Base-by-base conservation (phyloP, 1,139 yeast genomes). In the Saccharomyces pastorianus region DNA sequence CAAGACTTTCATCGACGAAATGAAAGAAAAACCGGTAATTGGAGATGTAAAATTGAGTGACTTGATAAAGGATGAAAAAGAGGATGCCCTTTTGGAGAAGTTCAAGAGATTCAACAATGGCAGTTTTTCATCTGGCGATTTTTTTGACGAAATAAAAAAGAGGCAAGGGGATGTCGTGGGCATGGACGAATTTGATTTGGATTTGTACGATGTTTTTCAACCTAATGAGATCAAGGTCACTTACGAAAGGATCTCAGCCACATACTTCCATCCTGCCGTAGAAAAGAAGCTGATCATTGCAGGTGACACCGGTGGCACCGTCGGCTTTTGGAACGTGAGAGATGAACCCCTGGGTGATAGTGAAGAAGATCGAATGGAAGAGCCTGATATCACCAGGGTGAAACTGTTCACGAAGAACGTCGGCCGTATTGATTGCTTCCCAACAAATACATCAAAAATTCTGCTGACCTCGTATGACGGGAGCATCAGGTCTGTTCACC, bases 311-410 rank as follows among this genome's bases (percentile, higher is more conserved):
- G 73, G 75, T 14, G 98, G 98, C 5, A 80, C 83, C 59, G 71
- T 90, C 51, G 97, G 97, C 0, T 76, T 91, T n/a, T 93, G 97
- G 97, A 84, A 91, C 46, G 84, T 87, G 1, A 82, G 81, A 58
- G 63, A 64, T 23, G 62, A 60, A 44, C 61, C 62, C 1, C 51
- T 60, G 9, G 55, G 57, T 2, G 60, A 56, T 26, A 59, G 61
- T 17, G 82, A 77, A 46, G 76, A 74, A 8, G 73, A 64, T 23
- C 73, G 66, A 25, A 69, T 70, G 23, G 76, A 72, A 6, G 77
- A 74, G 8, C 88, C 87, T 0, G 82, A 82, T 28, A 80, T 88
- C 1, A 72, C 84, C 1, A 79, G 82, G 25, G 77, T 90, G 58
- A 84, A 83, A 59, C 80, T 90, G 1, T 97, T 93, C 65, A 84